phyloP scores from a whole-genome alignment of 768 basidiomycete genomes.

The Tylopilus rubrobrunneus region DNA sequence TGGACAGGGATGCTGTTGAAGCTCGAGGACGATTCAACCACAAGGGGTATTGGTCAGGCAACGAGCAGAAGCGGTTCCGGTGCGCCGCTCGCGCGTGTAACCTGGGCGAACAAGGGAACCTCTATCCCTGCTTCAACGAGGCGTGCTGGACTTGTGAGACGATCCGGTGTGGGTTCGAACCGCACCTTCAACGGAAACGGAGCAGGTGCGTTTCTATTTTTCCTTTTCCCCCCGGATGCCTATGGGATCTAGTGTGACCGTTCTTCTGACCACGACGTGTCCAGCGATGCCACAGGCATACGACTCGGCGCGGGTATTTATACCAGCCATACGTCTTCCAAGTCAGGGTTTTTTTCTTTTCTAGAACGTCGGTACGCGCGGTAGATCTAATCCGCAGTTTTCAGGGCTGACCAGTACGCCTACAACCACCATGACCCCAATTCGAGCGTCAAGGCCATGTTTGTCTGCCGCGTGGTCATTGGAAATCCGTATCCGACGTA shows the following conservation, averaged over 20 bases:
- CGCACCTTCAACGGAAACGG: conserved; percentile 19
- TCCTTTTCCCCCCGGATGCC: background rate
- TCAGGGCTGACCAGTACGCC: conserved; percentile 21
- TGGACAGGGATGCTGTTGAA: conserved; percentile 17
- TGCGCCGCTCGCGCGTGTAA: conserved; percentile 19
- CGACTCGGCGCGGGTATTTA: conserved; percentile 27
- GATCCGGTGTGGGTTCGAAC: conserved; percentile 20
- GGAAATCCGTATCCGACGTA: conserved; percentile 6
- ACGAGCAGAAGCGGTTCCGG: conserved; percentile 25
- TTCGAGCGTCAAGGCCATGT: conserved; percentile 16
- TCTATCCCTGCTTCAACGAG: conserved; percentile 7
- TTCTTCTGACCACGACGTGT: conserved; percentile 3
- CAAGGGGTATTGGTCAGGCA: conserved; percentile 5
- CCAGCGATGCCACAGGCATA: conserved; percentile 15
- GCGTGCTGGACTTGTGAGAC: conserved; percentile 20
- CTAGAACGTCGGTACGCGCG: background rate
- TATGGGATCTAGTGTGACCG: no score
- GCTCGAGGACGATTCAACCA: conserved; percentile 3
- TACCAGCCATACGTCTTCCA: conserved; percentile 20
- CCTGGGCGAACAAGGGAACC: conserved; percentile 21
- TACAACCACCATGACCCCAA: conserved; percentile 3
- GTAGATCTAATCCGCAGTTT: background rate
- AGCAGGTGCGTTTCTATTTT: conserved; percentile 7
- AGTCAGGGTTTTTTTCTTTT: conserved; percentile 9
- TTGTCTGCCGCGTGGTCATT: conserved; percentile 23